Base-by-base conservation (phyloP, 768 basidiomycete genomes). In the Hortiboletus flavorubellus region DNA sequence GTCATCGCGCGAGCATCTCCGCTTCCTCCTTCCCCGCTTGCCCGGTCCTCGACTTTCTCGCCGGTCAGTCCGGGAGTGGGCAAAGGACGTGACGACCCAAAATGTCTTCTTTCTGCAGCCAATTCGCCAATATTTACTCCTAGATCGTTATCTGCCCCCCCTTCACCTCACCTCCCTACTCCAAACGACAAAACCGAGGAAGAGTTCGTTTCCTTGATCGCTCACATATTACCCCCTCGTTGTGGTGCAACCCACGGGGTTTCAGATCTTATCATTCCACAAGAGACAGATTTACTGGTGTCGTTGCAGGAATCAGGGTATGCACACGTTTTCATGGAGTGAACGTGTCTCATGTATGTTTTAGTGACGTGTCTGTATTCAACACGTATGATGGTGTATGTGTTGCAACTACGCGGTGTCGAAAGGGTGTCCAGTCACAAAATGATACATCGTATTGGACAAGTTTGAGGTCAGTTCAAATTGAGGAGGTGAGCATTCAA, bases 221-320 rank as follows among this genome's bases (percentile, higher is more conserved):
- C 49, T 53, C 75, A 71, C 58, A 71, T 83, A 37, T 67, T 87
- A 33, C 82, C 86, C 0, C 72, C 79, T 6, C 69, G 64, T 5
- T 65, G 72, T 30, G 79, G 78, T 15, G 47, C 54, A 12, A 69
- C 73, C 5, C 64, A 75, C 45, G 66, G 75, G 12, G 74, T 86
- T 2, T 71, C 76, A 18, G 75, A 76, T n/a, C 65, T 89, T 33
- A 65, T 76, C 9, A 49, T 78, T 10, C 68, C 85, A 12, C 71
- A 77, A n/a, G 69, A 73, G 26, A 70, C 73, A 12, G 56, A 70
- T 10, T 66, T 80, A 45, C 53, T 89, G 29, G 72, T 80, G 2
- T 80, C 80, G 23, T 68, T 92, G 39, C 85, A 86, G 48, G 77
- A 82, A 60, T 76, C 80, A 40, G 91, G 90, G 90, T 90, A 64